Base-by-base conservation (phyloP, 2,329 filamentous ascomycete species). In the Grosmannia penicillata region DNA sequence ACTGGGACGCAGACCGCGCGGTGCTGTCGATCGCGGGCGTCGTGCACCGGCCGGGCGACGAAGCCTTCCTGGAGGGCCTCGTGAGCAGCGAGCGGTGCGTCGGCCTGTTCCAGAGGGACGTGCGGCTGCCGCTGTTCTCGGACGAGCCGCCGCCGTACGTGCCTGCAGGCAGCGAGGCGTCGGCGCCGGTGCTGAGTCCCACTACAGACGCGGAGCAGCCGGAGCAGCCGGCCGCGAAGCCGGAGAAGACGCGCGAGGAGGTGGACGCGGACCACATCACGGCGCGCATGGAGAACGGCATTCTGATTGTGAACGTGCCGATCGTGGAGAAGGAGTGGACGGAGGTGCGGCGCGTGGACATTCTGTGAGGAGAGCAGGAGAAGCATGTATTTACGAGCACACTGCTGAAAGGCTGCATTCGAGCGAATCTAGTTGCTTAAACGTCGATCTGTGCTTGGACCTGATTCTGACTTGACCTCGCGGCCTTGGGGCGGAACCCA, bases 221-320 rank as follows among this genome's bases (percentile, higher is more conserved):
- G n/a, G n/a, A n/a, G n/a, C n/a, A n/a, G n/a, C 68, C 62, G 23
- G 74, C 76, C 8, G 11, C 39, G 24, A 24, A 30, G 22, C 40
- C 19, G 35, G 51, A 61, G 37, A 61, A 63, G 8, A 65, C 65
- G 23, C 70, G 72, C 32, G 75, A 76, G 21, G 66, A 70, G 45
- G 63, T 91, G 14, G 78, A 86, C 49, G 70, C 65, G 1, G 68
- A 78, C 35, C 65, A 59, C 19, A 89, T 91, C 51, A 69, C 65
- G 3, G 82, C 83, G 3, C 84, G 75, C 59, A 67, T 93, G 58
- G 79, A 85, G 55, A 80, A 91, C 52, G 84, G 84, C 6, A 62
- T 93, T 1, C 56, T 93, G 47, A 63, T 78, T 26, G 66, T 93
- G n/a, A 75, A 72, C n/a, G 72, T 93, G 2, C 82, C 82, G 8